Percentiles rank a stretch among this genome's conserved stretches.
phyloP scores from a whole-genome alignment of 495 filamentous ascomycete genomes.

The Penicillium bovifimosum region DNA sequence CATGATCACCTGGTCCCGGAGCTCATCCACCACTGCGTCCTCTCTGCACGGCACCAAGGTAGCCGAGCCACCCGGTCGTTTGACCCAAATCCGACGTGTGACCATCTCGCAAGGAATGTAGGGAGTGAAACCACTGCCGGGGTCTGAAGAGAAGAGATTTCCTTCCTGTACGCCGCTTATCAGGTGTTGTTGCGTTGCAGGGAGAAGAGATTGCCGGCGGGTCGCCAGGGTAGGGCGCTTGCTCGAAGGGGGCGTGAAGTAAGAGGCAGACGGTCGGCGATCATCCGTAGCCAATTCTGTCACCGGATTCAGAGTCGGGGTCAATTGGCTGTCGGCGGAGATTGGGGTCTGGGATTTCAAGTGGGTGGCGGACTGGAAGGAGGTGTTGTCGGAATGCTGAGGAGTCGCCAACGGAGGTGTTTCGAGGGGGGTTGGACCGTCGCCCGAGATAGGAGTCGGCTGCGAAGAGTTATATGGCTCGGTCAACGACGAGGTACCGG shows the following conservation, averaged over 20 bases:
- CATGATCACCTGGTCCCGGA: constrained; percentile 82
- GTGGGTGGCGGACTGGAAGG: constrained; percentile 13
- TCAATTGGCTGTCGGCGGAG: constrained; percentile 23
- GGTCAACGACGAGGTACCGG: constrained; percentile 12
- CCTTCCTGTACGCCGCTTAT: constrained; percentile 39
- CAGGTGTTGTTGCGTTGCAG: constrained; percentile 39
- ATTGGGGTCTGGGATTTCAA: constrained; percentile 12
- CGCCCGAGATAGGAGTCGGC: constrained; percentile 23
- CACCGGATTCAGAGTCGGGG: constrained; percentile 31
- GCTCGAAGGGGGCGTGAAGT: constrained; percentile 14
- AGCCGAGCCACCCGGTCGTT: constrained; percentile 73
- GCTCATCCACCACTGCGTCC: constrained; percentile 91
- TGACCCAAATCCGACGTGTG: constrained; percentile 90
- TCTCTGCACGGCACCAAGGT: constrained; percentile 80
- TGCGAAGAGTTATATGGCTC: constrained; percentile 15
- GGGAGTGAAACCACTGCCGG: constrained; percentile 15
- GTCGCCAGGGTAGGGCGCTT: constrained; percentile 41
- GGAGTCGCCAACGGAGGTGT: constrained; percentile 20
- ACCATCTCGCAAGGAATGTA: constrained; percentile 34
- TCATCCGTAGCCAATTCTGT: constrained; percentile 21
- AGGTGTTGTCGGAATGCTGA: constrained; percentile 24
- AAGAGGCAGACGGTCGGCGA: constrained; percentile 15
- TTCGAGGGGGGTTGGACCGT: constrained; percentile 15
- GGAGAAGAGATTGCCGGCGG: constrained; percentile 49
- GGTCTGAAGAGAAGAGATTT: constrained; percentile 23